Evolutionary conservation across 768 basidiomycete genomes (phyloP).

Genomic region (Leccinum aurantiacum): DNA sequence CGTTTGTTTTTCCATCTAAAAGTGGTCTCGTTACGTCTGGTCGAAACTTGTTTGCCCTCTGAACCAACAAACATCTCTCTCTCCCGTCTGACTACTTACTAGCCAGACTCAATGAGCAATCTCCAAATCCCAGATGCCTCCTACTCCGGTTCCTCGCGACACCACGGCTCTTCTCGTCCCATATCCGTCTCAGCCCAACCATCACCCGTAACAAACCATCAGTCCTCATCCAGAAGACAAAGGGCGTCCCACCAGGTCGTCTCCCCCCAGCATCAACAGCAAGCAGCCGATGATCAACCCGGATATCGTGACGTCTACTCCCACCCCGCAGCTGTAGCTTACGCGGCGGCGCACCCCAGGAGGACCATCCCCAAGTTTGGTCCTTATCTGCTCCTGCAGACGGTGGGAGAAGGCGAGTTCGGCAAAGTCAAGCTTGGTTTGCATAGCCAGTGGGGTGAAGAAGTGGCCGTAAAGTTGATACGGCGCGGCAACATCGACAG

Average conservation of each 20-base stretch:
- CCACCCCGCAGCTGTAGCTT: slow-evolving; percentile 84
- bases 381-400: slow-evolving; percentile 92
- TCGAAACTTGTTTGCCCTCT: slow-evolving; percentile 6
- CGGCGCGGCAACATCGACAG: slow-evolving; percentile 89
- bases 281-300: slow-evolving; percentile 43
- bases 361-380: slow-evolving; percentile 93
- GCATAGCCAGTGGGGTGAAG: slow-evolving; percentile 91
- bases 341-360: slow-evolving; percentile 76
- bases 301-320: slow-evolving; percentile 74
- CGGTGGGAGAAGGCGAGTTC: slow-evolving; percentile 97
- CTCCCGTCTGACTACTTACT: not conserved
- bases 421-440: slow-evolving; percentile 99
- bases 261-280: slow-evolving; percentile 46
- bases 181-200: slow-evolving; percentile 59
- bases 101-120: slow-evolving; percentile 26
- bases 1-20: slow-evolving; percentile 27
- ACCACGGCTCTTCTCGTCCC: slow-evolving; percentile 44
- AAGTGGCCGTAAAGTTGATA: slow-evolving; percentile 98
- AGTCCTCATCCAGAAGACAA: slow-evolving; percentile 52
- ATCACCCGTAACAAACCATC: slow-evolving; percentile 42
- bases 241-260: slow-evolving; percentile 74
- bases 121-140: slow-evolving; percentile 48
- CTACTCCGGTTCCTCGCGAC: slow-evolving; percentile 47
- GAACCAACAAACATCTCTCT: not conserved
- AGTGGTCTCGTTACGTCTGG: slow-evolving; percentile 7